A percentile compares a stretch with the other conserved stretches of the same genome.
phyloP scores from a whole-genome alignment of 768 basidiomycete genomes.

The Botryobasidium botryosum region DNA sequence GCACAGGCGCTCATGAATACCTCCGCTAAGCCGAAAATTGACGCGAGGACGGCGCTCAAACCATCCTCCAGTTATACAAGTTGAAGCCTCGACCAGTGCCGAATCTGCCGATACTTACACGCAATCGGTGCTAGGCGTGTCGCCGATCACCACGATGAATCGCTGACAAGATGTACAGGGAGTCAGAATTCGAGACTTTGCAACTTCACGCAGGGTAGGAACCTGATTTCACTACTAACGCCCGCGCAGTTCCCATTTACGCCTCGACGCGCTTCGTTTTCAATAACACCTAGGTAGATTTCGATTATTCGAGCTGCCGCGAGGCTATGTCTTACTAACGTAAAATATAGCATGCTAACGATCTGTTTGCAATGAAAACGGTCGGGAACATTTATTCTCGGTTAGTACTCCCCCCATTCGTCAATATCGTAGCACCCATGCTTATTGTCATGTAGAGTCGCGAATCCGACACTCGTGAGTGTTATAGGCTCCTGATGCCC shows the following conservation, averaged over 20 bases:
- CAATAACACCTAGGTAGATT: slow-evolving; percentile 51
- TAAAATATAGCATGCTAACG: slow-evolving; percentile 41
- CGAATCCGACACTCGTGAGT: slow-evolving; percentile 54
- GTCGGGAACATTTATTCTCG: slow-evolving; percentile 46
- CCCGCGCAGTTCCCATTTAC: slow-evolving; percentile 65
- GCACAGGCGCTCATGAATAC: too few species aligned
- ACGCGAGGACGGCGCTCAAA: too few species aligned
- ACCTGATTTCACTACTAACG: slow-evolving; percentile 17
- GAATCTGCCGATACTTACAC: too few species aligned
- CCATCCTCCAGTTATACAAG: too few species aligned
- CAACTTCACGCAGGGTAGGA: slow-evolving; percentile 63
- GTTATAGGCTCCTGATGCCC: too few species aligned
- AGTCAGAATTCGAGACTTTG: slow-evolving; percentile 61
- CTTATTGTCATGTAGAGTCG: slow-evolving; percentile 25
- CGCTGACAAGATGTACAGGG: too few species aligned
- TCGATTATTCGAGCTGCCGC: too few species aligned
- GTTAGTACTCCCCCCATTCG: slow-evolving; percentile 1
- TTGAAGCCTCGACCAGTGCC: too few species aligned
- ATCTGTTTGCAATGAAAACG: slow-evolving; percentile 49
- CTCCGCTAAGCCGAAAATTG: too few species aligned
- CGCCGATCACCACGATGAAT: too few species aligned
- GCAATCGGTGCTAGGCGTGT: too few species aligned
- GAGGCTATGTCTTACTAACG: too few species aligned
- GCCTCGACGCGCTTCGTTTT: slow-evolving; percentile 56
- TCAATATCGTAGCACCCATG: background rate